Base-by-base conservation (phyloP, 768 basidiomycete genomes). In the Serendipita sp. region DNA sequence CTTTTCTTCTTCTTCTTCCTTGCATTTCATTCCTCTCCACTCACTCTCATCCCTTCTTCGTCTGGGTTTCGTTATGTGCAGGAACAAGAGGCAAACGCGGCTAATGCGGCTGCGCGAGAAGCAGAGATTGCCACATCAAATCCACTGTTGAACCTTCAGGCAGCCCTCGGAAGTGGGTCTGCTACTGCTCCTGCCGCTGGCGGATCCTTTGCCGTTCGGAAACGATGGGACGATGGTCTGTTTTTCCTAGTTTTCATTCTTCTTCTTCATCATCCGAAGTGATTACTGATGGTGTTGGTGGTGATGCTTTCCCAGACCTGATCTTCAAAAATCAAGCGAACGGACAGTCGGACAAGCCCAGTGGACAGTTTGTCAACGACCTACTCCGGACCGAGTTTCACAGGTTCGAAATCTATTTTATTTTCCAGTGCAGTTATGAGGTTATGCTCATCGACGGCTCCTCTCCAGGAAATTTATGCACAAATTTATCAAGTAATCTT, bases 311-410 rank as follows among this genome's bases (percentile, higher is more conserved):
- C 45, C 33, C 68, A 92, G 92, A 99, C 73, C 77, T 96, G 61
- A 93, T 98, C 69, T 98, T 98, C 82, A 98, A 97, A 77, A 97
- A 98, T 72, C 96, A 99, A 73, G 90, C 96, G 0, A 84, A 84
- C 73, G 81, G 78, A 33, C 71, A 78, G 51, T 84, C 84, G 66
- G 78, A 79, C 61, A 79, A 76, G 70, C 73, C 77, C 2, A 78
- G 80, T 68, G 84, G 85, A 13, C 85, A 88, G 63, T 98, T 98
- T 70, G 92, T 98, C 65, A 98, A 99, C 70, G 96, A 98, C 73
- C 77, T 97, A 56, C 74, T 98, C 64, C 80, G 95, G 71, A 94
- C 92, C 60, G 89, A 93, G 70, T 95, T 94, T 71, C 91, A 94
- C 76, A 90, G 85, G 89, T 90, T 64, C 64, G 86, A 38, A 22